A percentile compares a stretch with the other conserved stretches of the same genome.
Conservation (phyloP, 371 early-diverging fungal species). For the Saksenaea vasiformis region DNA sequence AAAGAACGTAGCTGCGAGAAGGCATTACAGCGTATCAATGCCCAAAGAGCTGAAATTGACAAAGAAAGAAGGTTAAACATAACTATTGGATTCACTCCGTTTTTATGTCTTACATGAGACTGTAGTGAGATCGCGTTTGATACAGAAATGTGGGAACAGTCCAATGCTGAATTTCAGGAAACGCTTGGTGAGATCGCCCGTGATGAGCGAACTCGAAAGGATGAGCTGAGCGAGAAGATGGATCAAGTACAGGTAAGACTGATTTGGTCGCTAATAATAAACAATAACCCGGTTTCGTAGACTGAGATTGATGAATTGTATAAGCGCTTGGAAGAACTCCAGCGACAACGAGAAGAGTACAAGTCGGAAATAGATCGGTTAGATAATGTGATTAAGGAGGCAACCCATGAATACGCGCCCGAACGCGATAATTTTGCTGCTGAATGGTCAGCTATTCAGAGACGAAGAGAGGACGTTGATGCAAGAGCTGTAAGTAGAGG, state of each 20-base stretch:
- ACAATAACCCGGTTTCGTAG: background rate
- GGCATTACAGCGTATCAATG: conserved; percentile 10
- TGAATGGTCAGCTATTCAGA: conserved; percentile 9
- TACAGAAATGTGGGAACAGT: conserved; percentile 30
- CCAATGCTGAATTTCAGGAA: conserved; percentile 16
- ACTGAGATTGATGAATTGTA: conserved; percentile 20
- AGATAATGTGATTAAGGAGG: conserved; percentile 11
- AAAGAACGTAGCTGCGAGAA: conserved; percentile 14
- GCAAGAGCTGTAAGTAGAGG: conserved; percentile 4
- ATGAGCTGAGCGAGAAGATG: conserved; percentile 8
- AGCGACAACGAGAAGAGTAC: conserved; percentile 14
- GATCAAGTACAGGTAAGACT: conserved; percentile 6
- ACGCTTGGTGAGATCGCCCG: conserved; percentile 21
- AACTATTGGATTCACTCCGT: background rate
- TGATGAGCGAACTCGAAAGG: conserved; percentile 13
- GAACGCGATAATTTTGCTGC: conserved; percentile 13
- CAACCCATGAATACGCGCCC: conserved; percentile 9
- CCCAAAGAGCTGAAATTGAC: conserved; percentile 14
- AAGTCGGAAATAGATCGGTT: background rate
- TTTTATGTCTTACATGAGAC: background rate
- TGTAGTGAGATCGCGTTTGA: conserved; percentile 29
- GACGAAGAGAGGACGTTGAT: conserved; percentile 14
- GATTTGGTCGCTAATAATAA: background rate
- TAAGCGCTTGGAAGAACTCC: conserved; percentile 10
- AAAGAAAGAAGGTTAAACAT: conserved; percentile 16